These are phyloP conservation scores for Phytophthora podocarpi DNA, from an alignment of 352 stramenopile species.

Conservation along the genomic window DNA sequence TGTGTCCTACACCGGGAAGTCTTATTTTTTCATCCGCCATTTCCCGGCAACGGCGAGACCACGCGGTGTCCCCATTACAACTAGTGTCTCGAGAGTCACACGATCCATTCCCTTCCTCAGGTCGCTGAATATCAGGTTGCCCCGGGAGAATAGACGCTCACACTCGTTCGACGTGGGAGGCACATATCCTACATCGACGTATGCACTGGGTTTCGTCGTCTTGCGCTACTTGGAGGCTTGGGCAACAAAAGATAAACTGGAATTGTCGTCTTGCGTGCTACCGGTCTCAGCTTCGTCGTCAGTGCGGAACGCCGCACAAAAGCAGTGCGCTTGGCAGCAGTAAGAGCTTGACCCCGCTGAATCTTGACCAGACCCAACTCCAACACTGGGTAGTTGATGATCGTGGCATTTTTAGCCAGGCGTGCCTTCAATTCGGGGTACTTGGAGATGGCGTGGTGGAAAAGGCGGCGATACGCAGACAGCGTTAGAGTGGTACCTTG, in stretches of 20 bases:
- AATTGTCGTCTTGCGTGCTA: too few relatives aligned
- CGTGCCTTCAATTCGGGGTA: not conserved
- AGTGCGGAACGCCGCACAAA: constrained; percentile 3
- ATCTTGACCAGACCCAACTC: constrained; percentile 11
- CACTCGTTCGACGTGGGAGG: constrained; percentile 30
- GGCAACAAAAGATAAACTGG: constrained; percentile 13
- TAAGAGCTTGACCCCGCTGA: not conserved
- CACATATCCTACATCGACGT: constrained; percentile 2
- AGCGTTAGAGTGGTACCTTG: constrained; percentile 12
- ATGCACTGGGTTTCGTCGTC: not conserved
- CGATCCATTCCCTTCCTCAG: constrained; percentile 5
- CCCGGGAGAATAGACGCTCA: constrained; percentile 26
- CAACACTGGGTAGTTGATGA: constrained; percentile 9
- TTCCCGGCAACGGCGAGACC: too few relatives aligned
- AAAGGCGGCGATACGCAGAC: constrained; percentile 6
- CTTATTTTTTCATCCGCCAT: too few relatives aligned
- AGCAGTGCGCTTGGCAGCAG: not conserved
- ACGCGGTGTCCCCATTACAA: too few relatives aligned
- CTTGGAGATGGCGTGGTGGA: not conserved
- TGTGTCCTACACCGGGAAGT: too few relatives aligned
- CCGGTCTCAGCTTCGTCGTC: not conserved
- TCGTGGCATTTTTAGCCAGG: not conserved
- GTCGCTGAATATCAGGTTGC: constrained; percentile 22
- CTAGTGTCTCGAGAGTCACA: not conserved
- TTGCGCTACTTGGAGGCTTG: constrained; percentile 14